Base-by-base conservation (phyloP, 805 yeast genomes). In the Wickerhamiella azymoides region DNA sequence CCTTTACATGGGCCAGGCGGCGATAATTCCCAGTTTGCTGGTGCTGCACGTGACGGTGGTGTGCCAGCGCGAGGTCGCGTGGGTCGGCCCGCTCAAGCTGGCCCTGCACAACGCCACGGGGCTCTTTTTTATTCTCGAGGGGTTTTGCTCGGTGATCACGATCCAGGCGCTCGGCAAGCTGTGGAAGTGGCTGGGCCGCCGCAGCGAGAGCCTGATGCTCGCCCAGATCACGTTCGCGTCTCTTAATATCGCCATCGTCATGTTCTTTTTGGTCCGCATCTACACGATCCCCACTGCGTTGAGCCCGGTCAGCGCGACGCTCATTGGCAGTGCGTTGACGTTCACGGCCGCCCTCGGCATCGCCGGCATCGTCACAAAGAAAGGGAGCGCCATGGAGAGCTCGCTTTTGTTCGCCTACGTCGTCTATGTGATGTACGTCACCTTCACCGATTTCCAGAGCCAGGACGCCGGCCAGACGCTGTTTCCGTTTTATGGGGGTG, bases 121-220 rank as follows among this genome's bases (percentile, higher is more conserved):
- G 1, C 67, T 84, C 39, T 89, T 92, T 62, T 84, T 96, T 0
- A 70, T 86, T 16, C 66, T 88, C 44, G 98, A 92, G 64, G 98
- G 98, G 1, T 79, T 92, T 54, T 93, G 96, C 62, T 78, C 96
- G 0, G 72, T 92, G 21, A 68, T 92, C 47, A 79, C 85, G n/a
- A 85, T 92, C 50, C 98, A 92, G 65, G 84, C 94, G 11, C 72
- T 84, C 36, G 96, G 97, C 8, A 86, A 86, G 55, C 77, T 84
- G 8, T 71, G 83, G 45, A 72, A 74, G 50, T 80, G 88, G 80
- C 65, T 84, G 39, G 53, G 55, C 14, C 51, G 57, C n/a, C 76
- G 74, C 52, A 76, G 85, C 5, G 95, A 86, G 56, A 66, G 76
- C 28, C 83, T 94, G 88, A 73, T 83, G 42, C 78, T 89, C 33